Evolutionary conservation across 2,329 filamentous ascomycete genomes (phyloP).

Genomic region (Pseudogymnoascus sp.): DNA sequence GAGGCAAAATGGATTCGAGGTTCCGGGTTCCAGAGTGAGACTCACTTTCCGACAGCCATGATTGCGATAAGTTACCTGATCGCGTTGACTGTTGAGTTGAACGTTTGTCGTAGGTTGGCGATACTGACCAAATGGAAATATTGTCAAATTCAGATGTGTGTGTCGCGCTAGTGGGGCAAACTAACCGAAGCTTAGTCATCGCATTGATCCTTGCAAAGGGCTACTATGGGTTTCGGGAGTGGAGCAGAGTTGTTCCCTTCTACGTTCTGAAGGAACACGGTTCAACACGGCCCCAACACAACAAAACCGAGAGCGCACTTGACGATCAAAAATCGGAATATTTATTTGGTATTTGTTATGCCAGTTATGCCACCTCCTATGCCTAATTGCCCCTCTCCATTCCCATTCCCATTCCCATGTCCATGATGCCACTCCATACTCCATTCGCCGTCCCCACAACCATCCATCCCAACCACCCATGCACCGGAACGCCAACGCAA

Average conservation of each 20-base stretch:
- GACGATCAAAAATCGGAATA: neutral
- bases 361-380: neutral
- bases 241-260: neutral
- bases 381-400: neutral
- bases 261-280: neutral
- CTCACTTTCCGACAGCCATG: conserved; percentile 78
- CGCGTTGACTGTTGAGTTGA: conserved; percentile 20
- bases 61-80: conserved; percentile 45
- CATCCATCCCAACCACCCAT: neutral
- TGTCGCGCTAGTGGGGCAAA: conserved; percentile 10
- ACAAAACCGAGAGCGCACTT: neutral
- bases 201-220: neutral
- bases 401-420: neutral
- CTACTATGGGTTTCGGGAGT: neutral
- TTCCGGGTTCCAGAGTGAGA: conserved; percentile 19
- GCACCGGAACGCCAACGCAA: conserved; percentile 2
- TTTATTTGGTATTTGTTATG: conserved; percentile 8
- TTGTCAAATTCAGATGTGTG: conserved; percentile 11
- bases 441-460: neutral
- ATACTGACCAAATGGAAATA: conserved; percentile 10
- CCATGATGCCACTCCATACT: neutral
- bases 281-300: neutral
- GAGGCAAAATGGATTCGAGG: conserved; percentile 12
- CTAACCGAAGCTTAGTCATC: conserved; percentile 10
- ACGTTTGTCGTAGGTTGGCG: conserved; percentile 15